Base-by-base conservation (phyloP, 176 grass and related monocot species). In the Bothriochloa decipiens region DNA sequence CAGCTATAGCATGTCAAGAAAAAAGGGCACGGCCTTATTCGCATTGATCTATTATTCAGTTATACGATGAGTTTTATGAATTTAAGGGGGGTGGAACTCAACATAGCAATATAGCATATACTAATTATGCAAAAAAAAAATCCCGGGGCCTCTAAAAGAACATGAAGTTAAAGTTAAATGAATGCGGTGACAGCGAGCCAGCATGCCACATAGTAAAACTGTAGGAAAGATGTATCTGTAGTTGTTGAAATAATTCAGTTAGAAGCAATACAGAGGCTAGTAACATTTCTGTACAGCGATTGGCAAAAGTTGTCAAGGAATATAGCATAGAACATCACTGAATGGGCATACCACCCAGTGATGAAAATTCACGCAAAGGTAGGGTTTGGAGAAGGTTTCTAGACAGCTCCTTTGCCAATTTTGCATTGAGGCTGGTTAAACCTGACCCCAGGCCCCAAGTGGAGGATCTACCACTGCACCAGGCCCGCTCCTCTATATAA, bases 251-350 rank as follows among this genome's bases (percentile, higher is more conserved):
- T 4, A 20, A 86, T 74, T 42, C 20, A 37, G 11, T 82, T 36
- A 66, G 7, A 72, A 86, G 76, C 20, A 40, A 68, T 36, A 66
- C 5, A 11, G 36, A 78, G 81, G 49, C 15, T 4, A 75, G 14
- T 32, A 63, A 11, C 35, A 68, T 36, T 68, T 82, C 1, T 68
- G 14, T 39, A 47, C 43, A 67, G 29, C 18, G 2, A 52, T 70
- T 33, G 6, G 47, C 23, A 28, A 82, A 73, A 67, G 49, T 29
- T 72, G 15, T 60, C 25, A 14, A 64, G 23, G 23, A 64, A 18
- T 29, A 72, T 81, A 85, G 55, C 77, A 65, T 13, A 27, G 66
- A 58, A 81, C 72, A 68, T 77, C 52, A 63, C 60, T 63, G 25
- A 63, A 63, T 1, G 0, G 23, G 23, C 60, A 63, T 27, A 63